A percentile compares a stretch with the other conserved stretches of the same genome.
phyloP scores from a whole-genome alignment of 352 stramenopile species.

The Pythium brassicae region DNA sequence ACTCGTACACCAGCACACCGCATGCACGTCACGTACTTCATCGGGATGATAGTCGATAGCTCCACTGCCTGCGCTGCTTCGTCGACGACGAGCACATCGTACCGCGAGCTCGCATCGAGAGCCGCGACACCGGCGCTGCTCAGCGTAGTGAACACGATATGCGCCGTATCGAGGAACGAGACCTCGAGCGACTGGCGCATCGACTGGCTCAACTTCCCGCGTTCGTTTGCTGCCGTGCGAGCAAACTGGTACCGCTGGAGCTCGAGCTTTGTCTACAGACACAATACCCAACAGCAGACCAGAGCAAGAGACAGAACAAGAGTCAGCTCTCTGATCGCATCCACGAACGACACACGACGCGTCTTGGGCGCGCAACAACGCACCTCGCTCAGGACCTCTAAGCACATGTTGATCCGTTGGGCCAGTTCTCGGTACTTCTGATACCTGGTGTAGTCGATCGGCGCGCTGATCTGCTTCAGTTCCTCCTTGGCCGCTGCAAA shows the following conservation, averaged over 20 bases:
- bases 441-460: constrained; percentile 76
- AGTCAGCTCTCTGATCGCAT: constrained; percentile 3
- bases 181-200: constrained; percentile 80
- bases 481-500: background rate
- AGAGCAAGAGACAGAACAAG: background rate
- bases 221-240: constrained; percentile 55
- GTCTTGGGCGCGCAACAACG: no score
- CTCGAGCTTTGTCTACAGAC: constrained; percentile 66
- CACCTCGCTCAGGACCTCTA: constrained; percentile 74
- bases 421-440: constrained; percentile 62
- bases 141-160: constrained; percentile 92
- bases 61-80: constrained; percentile 86
- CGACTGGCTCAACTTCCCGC: constrained; percentile 55
- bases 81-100: constrained; percentile 84
- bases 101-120: constrained; percentile 69
- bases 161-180: constrained; percentile 86
- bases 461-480: constrained; percentile 10
- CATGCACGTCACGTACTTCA: constrained; percentile 58
- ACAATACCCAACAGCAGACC: background rate
- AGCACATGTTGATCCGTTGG: constrained; percentile 75
- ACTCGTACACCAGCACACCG: background rate
- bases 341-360: background rate
- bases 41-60: constrained; percentile 84
- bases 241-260: constrained; percentile 81
- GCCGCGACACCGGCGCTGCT: constrained; percentile 83